Base-by-base conservation (phyloP, 306 rosid species). In the Acacia crassicarpa region DNA sequence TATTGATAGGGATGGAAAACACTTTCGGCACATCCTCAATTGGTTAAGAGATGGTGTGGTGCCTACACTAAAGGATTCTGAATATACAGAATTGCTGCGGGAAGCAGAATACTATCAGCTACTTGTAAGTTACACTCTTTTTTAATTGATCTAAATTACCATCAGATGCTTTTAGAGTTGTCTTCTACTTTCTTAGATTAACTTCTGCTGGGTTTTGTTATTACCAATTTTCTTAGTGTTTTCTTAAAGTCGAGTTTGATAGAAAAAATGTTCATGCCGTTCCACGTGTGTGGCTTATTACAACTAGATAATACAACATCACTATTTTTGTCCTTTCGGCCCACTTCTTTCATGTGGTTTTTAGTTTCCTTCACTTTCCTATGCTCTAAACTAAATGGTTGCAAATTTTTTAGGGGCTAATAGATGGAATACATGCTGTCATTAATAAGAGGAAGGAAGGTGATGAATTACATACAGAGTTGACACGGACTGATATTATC, bases 51-150 rank as follows among this genome's bases (percentile, higher is more conserved):
- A 95, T 40, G 94, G 98, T 0, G 83, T 86, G 54, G 90, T 93
- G 80, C 98, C 98, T 48, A 82, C 83, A 19, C 87, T 95, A 11
- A 88, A 89, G 53, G 98, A 95, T 54, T 77, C 80, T 46, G 84
- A 90, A 46, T 87, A 79, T 84, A 27, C 85, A 10, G 97, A 95
- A 83, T 87, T 95, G 84, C 73, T 87, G 75, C 88, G 92, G 70
- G 98, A 95, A 84, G 98, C 97, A 66, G 98, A 95, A 81, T 95
- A 91, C 86, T 95, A 93, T 88, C 95, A 95, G 84, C 76, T 95
- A 32, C 94, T 90, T 46, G 98, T 93, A 81, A 87, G 92, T 72
- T n/a, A 49, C 67, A 59, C 72, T 67, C 80, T 65, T 72, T 76
- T 71, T 27, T 32, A 71, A 25, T 73, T 59, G 72, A 56, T 82